Evolutionary conservation across 352 stramenopile species (phyloP), one percentile per base, ranked within the genome.

Genomic region (Phytophthora ohioensis): DNA sequence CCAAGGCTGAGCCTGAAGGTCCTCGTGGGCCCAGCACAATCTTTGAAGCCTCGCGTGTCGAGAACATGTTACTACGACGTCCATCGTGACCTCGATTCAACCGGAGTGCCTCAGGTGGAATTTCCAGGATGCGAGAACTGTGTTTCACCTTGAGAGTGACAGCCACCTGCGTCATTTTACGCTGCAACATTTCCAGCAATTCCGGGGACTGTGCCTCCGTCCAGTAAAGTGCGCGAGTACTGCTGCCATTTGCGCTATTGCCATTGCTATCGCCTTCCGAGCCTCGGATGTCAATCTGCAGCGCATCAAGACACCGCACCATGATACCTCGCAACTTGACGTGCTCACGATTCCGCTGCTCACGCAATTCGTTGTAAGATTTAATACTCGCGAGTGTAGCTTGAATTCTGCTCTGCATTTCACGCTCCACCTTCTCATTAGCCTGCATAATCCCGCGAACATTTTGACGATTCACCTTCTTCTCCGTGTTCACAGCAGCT

Each of bases 121-220:
- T 47, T 48, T 80, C 71, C 21, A 71, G 34, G 5, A 78, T 76
- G 6, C 63, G 58, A 4, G 67, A 67, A 17, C 74, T 75, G 48
- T 84, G 81, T 38, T 84, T 79, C 3, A 90, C 57, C 63, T 90
- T 91, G 41, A 91, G 73, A 21, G 72, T 78, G 55, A 91, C 80
- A 5, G 81, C 78, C 3, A 90, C 80, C 17, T 91, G 81, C 3
- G 81, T 88, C 78, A 91, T 84, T 47, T 88, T 90, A 57, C 87
- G 85, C 58, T 91, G 83, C 13, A 91, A 54, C 45, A 74, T 79
- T 43, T 91, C 83, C 30, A 91, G 54, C 35, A 91, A 71, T 30
- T 79, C 73, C 0, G 76, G 77, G 38, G 78, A 83, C 36, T 67
- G 61, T 4, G 87, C 48, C 35, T 91, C 83, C n/a, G 80, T 87